These are phyloP conservation scores for Eimeria acervulina DNA, from an alignment of 169 alveolate species.

Conservation along the genomic window DNA sequence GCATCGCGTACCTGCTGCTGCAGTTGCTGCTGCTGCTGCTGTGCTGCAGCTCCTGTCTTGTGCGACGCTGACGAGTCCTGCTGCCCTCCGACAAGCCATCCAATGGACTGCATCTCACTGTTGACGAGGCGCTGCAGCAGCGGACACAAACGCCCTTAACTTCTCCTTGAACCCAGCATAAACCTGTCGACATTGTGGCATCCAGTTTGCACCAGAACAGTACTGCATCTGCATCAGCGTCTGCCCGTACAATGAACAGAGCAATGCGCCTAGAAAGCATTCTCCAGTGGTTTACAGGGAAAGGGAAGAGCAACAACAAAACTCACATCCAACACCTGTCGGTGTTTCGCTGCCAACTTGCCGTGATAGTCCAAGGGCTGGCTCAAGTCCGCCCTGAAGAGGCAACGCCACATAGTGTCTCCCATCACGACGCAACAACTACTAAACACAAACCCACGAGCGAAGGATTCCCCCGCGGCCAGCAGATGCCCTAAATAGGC, in stretches of 20 bases:
- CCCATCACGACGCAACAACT: neutral
- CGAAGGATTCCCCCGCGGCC: neutral
- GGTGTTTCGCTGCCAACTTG: conserved; percentile 80
- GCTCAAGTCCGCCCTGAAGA: conserved; percentile 56
- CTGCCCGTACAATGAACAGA: too few relatives aligned
- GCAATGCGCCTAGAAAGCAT: neutral
- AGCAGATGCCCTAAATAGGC: neutral
- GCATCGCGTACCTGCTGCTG: neutral
- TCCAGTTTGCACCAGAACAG: neutral
- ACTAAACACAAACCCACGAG: neutral
- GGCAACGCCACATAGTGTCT: neutral
- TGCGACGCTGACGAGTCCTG: neutral
- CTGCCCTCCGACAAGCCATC: conserved; percentile 37
- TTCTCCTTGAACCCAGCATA: neutral
- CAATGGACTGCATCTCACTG: conserved; percentile 43
- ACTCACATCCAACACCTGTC: conserved; percentile 72
- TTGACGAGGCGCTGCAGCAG: conserved; percentile 49
- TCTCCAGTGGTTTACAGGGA: neutral
- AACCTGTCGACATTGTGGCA: too few relatives aligned
- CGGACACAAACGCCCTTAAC: neutral
- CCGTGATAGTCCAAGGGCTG: conserved; percentile 81
- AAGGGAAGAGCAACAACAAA: neutral
- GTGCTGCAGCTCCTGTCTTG: conserved; percentile 5
- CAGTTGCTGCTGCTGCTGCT: conserved; percentile 5
- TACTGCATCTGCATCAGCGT: neutral